phyloP scores from a whole-genome alignment of 805 yeast species.

The Saccharomycopsis malanga region DNA sequence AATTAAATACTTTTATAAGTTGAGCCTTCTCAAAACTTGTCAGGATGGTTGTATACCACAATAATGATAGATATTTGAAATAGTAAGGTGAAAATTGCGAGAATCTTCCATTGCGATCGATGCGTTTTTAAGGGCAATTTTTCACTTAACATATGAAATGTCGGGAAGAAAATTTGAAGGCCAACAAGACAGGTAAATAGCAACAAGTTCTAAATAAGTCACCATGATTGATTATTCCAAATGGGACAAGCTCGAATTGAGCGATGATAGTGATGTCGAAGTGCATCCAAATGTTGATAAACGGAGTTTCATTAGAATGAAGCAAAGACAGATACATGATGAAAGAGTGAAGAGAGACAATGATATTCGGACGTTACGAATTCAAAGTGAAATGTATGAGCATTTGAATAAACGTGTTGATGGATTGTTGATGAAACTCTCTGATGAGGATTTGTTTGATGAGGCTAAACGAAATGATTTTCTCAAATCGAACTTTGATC shows the following conservation, averaged over 20 bases:
- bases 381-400: slow-evolving; percentile 75
- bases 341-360: slow-evolving; percentile 74
- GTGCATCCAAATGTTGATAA: slow-evolving; percentile 98
- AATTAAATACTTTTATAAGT: too few relatives aligned
- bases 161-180: background rate
- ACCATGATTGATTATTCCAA: slow-evolving; percentile 74
- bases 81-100: too few relatives aligned
- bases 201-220: too few relatives aligned
- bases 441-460: slow-evolving; percentile 29
- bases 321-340: slow-evolving; percentile 94
- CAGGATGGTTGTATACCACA: too few relatives aligned
- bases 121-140: too few relatives aligned
- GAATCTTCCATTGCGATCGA: too few relatives aligned
- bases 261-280: slow-evolving; percentile 95
- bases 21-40: too few relatives aligned
- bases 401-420: slow-evolving; percentile 71
- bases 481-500: slow-evolving; percentile 49
- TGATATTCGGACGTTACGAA: slow-evolving; percentile 67
- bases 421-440: slow-evolving; percentile 40
- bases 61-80: too few relatives aligned
- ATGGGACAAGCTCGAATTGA: slow-evolving; percentile 94
- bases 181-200: background rate
- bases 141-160: background rate
- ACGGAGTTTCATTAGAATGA: slow-evolving; percentile 87
- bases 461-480: slow-evolving; percentile 32